Evolutionary conservation across 306 rosid genomes (phyloP), one percentile per base, ranked within the genome.

Genomic region (Citrullus mucosospermus): DNA sequence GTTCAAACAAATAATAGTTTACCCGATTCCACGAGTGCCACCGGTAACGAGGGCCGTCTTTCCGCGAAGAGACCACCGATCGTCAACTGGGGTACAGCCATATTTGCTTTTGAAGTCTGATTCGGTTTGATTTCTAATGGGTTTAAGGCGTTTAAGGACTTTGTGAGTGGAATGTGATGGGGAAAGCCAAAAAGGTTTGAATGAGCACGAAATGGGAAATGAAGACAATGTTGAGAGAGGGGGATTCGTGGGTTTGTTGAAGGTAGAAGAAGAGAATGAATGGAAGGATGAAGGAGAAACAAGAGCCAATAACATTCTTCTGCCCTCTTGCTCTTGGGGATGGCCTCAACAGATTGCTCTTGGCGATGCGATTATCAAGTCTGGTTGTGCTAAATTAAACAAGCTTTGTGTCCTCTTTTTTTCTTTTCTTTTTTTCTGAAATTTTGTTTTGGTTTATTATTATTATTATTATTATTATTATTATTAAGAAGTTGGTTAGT

Each of bases 11-110:
- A n/a, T 39, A 38, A 2, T 10, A 6, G 44, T 10, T 65, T 85
- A 88, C 93, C 97, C 97, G 22, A 91, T 91, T 79, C 97, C 93
- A 55, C 91, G 93, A 55, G 92, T 91, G 61, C 94, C 97, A 30
- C 93, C 91, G 25, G 94, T 89, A 70, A 91, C 97, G 44, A 91
- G 89, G 44, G 97, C 92, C 28, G 94, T 84, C 87, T 57, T 84
- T 44, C 91, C 91, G 13, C 44, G 43, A 67, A 91, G 97, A 59
- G 88, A 85, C 97, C 97, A 89, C 44, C 86, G 85, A 55, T 77
- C 57, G 18, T 78, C 65, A 4, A 20, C 5, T 41, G 55, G 75
- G 36, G n/a, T n/a, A 11, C 43, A 18, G 15, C 61, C 44, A 74
- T 74, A 48, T 56, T 36, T 18, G 57, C 22, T 63, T 28, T 38